Percentiles rank a stretch among this genome's conserved stretches.
These are phyloP conservation scores for Geosiphon pyriformis DNA, from an alignment of 192 early-diverging fungal species.

Conservation along the genomic window DNA sequence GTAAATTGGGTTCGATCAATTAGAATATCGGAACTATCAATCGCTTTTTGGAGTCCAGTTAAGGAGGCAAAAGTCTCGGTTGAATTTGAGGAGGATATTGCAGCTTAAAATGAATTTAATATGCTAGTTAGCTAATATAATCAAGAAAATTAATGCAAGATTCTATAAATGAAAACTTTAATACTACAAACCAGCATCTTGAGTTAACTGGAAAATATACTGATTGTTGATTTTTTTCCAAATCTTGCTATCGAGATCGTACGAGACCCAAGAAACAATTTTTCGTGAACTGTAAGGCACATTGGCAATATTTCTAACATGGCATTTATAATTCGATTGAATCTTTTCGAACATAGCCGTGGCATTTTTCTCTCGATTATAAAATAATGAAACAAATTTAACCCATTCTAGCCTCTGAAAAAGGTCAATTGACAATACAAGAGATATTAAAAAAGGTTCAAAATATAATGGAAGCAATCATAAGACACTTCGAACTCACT, in stretches of 20 bases:
- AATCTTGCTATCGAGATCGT: not conserved
- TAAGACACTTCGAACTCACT: not conserved
- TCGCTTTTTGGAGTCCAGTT: slow-evolving; percentile 4
- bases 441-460: not conserved
- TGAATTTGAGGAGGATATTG: not conserved
- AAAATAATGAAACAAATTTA: not conserved
- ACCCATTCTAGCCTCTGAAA: not conserved
- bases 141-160: not conserved
- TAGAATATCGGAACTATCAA: slow-evolving; percentile 9
- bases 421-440: not conserved
- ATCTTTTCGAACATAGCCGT: not conserved
- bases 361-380: not conserved
- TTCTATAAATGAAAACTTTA: not conserved
- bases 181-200: slow-evolving; percentile 1
- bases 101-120: too few relatives aligned
- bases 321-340: not conserved
- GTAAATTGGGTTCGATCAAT: slow-evolving; percentile 18
- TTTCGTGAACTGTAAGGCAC: not conserved
- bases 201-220: not conserved
- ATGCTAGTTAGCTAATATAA: not conserved
- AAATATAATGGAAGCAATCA: not conserved
- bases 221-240: not conserved
- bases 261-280: not conserved
- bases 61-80: not conserved
- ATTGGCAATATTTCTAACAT: not conserved